Base-by-base conservation (phyloP, 495 filamentous ascomycete genomes). In the Penicillium canariense region DNA sequence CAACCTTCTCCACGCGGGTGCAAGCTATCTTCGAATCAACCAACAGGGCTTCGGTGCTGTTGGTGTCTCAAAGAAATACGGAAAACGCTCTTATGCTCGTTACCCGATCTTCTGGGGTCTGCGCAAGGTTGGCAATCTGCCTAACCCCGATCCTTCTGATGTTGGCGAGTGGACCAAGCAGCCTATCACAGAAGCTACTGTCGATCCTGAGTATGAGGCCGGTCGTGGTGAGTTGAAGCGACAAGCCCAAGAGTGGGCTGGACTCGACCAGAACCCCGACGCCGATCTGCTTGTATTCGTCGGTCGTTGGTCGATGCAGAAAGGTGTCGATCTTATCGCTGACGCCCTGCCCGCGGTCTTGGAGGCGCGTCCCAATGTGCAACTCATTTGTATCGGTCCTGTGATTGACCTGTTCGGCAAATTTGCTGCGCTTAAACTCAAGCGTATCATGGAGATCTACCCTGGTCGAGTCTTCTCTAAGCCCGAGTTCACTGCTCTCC, bases 61-160 rank as follows among this genome's bases (percentile, higher is more conserved):
- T 11, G 87, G 87, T 59, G 87, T 89, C 5, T 87, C 84, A 4
- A 82, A 80, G 55, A 89, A 89, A 63, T 90, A 90, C 57, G 86
- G 86, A 9, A 87, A 87, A 63, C 81, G 87, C 11, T 85, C 85
- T 2, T 87, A 84, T 50, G 87, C 87, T 45, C 79, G 87, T 11
- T 90, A 90, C 60, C 87, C 87, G 0, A 88, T 89, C 58, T 87
- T 90, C 69, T 89, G 87, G 87, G 84, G 85, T 55, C 72, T 90
- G 18, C 81, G 81, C 53, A 86, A 84, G 65, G 81, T 90, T 43
- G 86, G 86, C 11, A 82, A 84, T 50, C 72, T 90, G 48, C 87
- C 87, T 0, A 89, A 90, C 60, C 87, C 87, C 1, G 87, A 91
- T 68, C 87, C 87, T 23, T 84, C 83, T 15, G 87, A 91, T 70